phyloP scores from a whole-genome alignment of 2,329 filamentous ascomycete species.

The Coniochaeta prunicola region DNA sequence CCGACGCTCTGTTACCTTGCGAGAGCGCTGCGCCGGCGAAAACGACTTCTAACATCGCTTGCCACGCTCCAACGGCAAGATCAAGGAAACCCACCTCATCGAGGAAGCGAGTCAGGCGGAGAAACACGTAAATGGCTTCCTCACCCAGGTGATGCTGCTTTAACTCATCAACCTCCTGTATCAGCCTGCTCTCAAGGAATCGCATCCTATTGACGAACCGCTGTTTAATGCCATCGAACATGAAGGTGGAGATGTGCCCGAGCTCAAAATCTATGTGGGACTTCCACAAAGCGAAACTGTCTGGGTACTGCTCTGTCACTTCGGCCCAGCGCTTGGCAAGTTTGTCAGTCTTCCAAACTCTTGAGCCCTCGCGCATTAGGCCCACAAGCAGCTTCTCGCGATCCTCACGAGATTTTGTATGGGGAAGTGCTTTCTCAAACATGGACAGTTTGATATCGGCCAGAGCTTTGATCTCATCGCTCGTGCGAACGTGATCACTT shows the following conservation, averaged over 20 bases:
- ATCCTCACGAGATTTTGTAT: slow-evolving; percentile 37
- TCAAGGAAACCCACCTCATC: slow-evolving; percentile 74
- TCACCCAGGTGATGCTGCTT: slow-evolving; percentile 16
- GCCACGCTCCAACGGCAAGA: slow-evolving; percentile 72
- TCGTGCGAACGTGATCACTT: slow-evolving; percentile 38
- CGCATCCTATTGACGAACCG: slow-evolving; percentile 53
- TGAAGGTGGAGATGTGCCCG: slow-evolving; percentile 58
- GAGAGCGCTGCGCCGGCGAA: slow-evolving; percentile 47
- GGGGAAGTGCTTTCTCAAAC: slow-evolving; percentile 67
- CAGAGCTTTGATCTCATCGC: slow-evolving; percentile 59
- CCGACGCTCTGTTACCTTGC: slow-evolving; percentile 13
- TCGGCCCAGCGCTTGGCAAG: slow-evolving; percentile 59
- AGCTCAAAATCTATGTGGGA: slow-evolving; percentile 67
- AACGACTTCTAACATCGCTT: slow-evolving; percentile 68
- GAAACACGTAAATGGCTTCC: slow-evolving; percentile 61
- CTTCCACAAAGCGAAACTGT: slow-evolving; percentile 62
- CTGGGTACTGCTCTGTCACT: slow-evolving; percentile 40
- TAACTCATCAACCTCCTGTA: slow-evolving; percentile 2
- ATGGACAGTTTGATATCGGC: slow-evolving; percentile 75
- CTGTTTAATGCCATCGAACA: slow-evolving; percentile 56
- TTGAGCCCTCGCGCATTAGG: slow-evolving; percentile 66
- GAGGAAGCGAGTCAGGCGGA: slow-evolving; percentile 67
- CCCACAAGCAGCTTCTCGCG: slow-evolving; percentile 57
- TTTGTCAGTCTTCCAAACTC: slow-evolving; percentile 62
- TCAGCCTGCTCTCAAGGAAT: slow-evolving; percentile 17